phyloP scores from a whole-genome alignment of 2,329 filamentous ascomycete species.

The Ophiocordyceps camponoti-saundersi region DNA sequence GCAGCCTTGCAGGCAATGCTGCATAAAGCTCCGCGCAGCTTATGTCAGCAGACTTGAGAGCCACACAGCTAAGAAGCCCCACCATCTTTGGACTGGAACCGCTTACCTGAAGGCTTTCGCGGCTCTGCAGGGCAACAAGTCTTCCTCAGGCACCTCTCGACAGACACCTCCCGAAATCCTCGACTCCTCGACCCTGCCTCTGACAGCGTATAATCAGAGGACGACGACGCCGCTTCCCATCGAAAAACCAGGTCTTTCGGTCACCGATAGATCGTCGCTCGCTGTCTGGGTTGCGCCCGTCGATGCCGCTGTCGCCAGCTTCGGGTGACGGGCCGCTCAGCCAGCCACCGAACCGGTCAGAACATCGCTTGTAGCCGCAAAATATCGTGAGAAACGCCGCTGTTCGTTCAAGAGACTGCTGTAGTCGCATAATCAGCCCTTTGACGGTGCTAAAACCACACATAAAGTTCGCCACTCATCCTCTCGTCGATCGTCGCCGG shows the following conservation, averaged over 20 bases:
- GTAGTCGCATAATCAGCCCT: not conserved
- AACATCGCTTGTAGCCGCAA: not conserved
- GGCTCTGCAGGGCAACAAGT: not conserved
- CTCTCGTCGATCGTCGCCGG: not conserved
- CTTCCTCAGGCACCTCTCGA: not conserved
- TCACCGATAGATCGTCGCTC: not conserved
- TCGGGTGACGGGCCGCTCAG: slow-evolving; percentile 12
- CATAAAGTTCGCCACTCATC: not conserved
- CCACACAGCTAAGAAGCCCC: not conserved
- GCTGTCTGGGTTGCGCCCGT: slow-evolving; percentile 7
- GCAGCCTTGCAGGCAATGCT: too few species aligned
- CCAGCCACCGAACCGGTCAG: slow-evolving; percentile 12
- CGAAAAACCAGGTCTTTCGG: not conserved
- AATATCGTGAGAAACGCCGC: not conserved
- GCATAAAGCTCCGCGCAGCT: not conserved
- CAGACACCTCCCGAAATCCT: not conserved
- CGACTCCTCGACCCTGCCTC: not conserved
- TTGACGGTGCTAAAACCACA: not conserved
- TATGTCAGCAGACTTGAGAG: not conserved
- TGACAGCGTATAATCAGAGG: not conserved
- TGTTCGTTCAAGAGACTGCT: not conserved
- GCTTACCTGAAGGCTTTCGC: not conserved
- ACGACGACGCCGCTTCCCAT: not conserved
- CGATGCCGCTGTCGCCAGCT: slow-evolving; percentile 15
- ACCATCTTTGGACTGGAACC: not conserved